phyloP scores from a whole-genome alignment of 2,329 filamentous ascomycete species.

The Phyllosticta paracitricarpa region DNA sequence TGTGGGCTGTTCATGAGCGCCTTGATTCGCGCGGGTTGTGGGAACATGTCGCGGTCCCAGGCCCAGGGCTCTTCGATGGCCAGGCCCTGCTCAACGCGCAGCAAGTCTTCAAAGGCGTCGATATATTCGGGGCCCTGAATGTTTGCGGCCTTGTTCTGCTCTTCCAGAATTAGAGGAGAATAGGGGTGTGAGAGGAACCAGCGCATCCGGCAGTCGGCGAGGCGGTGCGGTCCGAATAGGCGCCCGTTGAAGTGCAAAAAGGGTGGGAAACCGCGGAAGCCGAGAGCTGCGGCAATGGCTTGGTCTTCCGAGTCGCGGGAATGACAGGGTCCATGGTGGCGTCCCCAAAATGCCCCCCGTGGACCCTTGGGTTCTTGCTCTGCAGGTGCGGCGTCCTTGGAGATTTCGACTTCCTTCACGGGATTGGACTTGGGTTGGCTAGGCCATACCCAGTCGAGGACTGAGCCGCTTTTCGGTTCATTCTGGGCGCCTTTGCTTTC shows the following conservation, averaged over 20 bases:
- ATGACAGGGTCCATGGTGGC: background rate
- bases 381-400: background rate
- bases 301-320: background rate
- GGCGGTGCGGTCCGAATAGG: background rate
- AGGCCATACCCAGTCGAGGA: background rate
- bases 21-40: slow-evolving; percentile 15
- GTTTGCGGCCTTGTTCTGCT: slow-evolving; percentile 28
- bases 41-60: slow-evolving; percentile 33
- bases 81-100: slow-evolving; percentile 29
- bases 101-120: slow-evolving; percentile 50
- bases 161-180: slow-evolving; percentile 45
- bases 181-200: slow-evolving; percentile 25
- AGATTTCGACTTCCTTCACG: background rate
- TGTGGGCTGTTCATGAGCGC: slow-evolving; percentile 3
- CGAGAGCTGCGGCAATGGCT: background rate
- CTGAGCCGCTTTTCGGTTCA: background rate
- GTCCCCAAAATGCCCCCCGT: background rate
- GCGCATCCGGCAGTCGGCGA: background rate
- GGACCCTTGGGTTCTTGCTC: background rate
- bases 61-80: background rate
- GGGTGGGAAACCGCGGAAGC: background rate
- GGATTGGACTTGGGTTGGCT: background rate
- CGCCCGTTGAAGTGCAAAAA: background rate
- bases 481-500: background rate
- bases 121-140: slow-evolving; percentile 35